Base-by-base conservation (phyloP, 2,329 filamentous ascomycete species). In the Aspergillus viridinutans region DNA sequence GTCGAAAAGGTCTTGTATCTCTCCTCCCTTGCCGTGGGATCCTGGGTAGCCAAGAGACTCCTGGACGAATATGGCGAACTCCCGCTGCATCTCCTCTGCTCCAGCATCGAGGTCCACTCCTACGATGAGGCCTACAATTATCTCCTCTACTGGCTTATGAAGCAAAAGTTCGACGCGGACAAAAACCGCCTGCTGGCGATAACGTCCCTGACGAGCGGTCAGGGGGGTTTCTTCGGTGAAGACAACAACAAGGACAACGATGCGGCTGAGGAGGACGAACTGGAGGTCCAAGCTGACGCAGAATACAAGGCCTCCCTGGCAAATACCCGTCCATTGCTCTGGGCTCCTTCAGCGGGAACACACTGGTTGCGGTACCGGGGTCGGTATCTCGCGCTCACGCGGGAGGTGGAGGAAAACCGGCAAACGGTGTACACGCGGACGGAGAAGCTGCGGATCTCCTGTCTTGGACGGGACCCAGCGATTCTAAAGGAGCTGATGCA, bases 111-210 rank as follows among this genome's bases (percentile, higher is more conserved):
- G 12, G 54, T 56, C 4, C 54, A 52, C 2, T 56, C 54, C 2
- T 50, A 56, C 21, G 54, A 56, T 40, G 54, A 56, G 12, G 54
- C 54, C 4, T 56, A 56, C 49, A 52, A 52, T 9, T 56, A 56
- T 4, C 49, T 56, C 25, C 40, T 56, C 28, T 56, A 47, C 35
- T 56, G 54, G 54, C 26, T 56, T 8, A 49, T 32, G 28, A 56
- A 56, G 49, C 38, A 56, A 14, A 49, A 23, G 3, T 52, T 56
- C 17, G 40, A 52, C 25, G 49, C 28, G 8, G 42, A 23, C 12
- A 49, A 56, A 10, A 52, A 50, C 26, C 54, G 49, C 28, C 25
- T 56, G 14, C 40, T 47, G 8, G 54, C 49, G 2, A 48, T 40
- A 17, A 56, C 54, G 2, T 52, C 54, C 3, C 28, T 56, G 2